Conservation (phyloP, 257 asterid species). For the Solanum microdontum region DNA sequence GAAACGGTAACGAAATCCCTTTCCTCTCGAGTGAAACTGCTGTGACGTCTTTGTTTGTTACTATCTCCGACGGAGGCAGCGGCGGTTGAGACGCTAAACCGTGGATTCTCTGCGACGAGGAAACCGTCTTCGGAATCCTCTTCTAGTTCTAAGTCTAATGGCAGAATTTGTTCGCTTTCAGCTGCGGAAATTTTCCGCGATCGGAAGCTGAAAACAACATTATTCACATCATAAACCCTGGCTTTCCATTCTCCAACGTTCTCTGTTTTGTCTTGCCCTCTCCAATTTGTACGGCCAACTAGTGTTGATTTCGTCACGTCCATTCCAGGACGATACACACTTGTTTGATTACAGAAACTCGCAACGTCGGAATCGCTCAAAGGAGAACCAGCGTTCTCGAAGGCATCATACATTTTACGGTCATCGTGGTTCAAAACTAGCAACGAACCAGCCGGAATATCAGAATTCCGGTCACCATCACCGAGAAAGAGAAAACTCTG, state of each 20-base stretch:
- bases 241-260: constrained; percentile 83
- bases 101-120: constrained; percentile 84
- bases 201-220: constrained; percentile 65
- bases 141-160: constrained; percentile 57
- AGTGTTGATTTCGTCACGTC: constrained; percentile 85
- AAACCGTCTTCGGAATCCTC: constrained; percentile 82
- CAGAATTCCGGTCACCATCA: constrained; percentile 30
- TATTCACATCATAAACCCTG: constrained; percentile 82
- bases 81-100: constrained; percentile 56
- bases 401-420: constrained; percentile 70
- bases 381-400: constrained; percentile 68
- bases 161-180: constrained; percentile 67
- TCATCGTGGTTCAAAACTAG: constrained; percentile 85
- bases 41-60: constrained; percentile 50
- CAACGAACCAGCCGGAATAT: constrained; percentile 55
- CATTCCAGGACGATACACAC: constrained; percentile 89
- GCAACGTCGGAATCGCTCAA: constrained; percentile 55
- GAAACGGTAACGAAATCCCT: constrained; percentile 70
- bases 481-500: constrained; percentile 85
- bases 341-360: constrained; percentile 63
- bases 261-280: constrained; percentile 71
- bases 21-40: constrained; percentile 78
- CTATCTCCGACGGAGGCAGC: constrained; percentile 22
- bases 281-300: constrained; percentile 79
- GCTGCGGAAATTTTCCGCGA: constrained; percentile 55